Conservation (phyloP, 192 early-diverging fungal species). For the Phycomyces nitens region DNA sequence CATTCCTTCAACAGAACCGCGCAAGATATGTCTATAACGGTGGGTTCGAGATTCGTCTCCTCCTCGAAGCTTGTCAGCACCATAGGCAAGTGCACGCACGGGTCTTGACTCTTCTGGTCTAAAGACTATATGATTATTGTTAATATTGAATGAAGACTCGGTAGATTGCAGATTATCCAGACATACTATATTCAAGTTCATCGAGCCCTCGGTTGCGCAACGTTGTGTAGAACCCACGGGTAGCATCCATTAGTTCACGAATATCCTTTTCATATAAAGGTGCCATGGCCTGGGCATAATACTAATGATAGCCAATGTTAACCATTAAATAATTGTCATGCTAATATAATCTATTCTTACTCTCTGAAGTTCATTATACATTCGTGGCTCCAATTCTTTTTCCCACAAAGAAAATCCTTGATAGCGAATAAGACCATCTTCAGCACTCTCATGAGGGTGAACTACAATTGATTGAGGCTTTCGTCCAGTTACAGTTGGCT, state of each 20-base stretch:
- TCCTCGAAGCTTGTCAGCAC: slow-evolving; percentile 16
- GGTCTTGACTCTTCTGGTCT: slow-evolving; percentile 28
- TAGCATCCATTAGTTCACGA: slow-evolving; percentile 51
- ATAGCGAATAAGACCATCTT: slow-evolving; percentile 62
- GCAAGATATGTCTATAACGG: slow-evolving; percentile 24
- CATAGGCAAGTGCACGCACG: slow-evolving; percentile 26
- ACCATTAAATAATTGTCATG: not conserved
- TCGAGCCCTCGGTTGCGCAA: slow-evolving; percentile 25
- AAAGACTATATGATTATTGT: slow-evolving; percentile 17
- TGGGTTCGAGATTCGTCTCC: slow-evolving; percentile 20
- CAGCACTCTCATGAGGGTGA: slow-evolving; percentile 54
- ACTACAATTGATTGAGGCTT: slow-evolving; percentile 39
- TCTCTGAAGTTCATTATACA: slow-evolving; percentile 70
- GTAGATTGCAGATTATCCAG: not conserved
- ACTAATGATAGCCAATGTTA: slow-evolving; percentile 1
- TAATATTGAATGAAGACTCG: no score
- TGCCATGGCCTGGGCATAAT: slow-evolving; percentile 54
- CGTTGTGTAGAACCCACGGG: slow-evolving; percentile 31
- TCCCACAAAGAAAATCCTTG: slow-evolving; percentile 70
- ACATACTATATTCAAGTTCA: slow-evolving; percentile 35
- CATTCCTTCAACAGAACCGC: slow-evolving; percentile 25
- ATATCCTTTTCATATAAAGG: slow-evolving; percentile 47
- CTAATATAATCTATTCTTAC: slow-evolving; percentile 25
- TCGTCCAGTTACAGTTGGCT: slow-evolving; percentile 31
- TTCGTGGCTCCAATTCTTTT: slow-evolving; percentile 65